Base-by-base conservation (phyloP, 495 filamentous ascomycete genomes). In the Pseudomonodictys pantanalensis region DNA sequence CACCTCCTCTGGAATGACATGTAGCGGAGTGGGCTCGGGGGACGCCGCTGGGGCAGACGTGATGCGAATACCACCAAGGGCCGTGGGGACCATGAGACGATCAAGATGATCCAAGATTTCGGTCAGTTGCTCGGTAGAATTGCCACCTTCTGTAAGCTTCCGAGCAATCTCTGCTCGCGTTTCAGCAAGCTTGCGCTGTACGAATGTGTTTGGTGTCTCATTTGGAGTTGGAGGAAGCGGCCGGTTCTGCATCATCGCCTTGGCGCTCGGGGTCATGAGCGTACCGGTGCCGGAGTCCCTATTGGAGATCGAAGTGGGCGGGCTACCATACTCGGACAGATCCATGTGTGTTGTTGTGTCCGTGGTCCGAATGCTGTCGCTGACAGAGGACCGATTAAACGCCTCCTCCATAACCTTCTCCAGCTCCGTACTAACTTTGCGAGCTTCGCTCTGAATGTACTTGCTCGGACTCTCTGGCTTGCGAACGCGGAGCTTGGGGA, bases 401-500 rank as follows among this genome's bases (percentile, higher is more conserved):
- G 91, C 91, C 62, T 91, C 89, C 58, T 88, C 85, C 62, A 83
- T 86, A n/a, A 85, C 80, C 60, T 83, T 81, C 56, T 81, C 81
- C 17, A 88, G 78, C 58, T 88, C 85, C 24, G 78, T 77, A 22
- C 85, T 87, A n/a, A 85, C 81, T 61, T 85, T 81, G 8, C 85
- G 74, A 24, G 83, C 78, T 52, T 87, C 85, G 42, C 80, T 82
- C 50, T 73, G 79, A 72, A 83, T 83, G n/a, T 78, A 72, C 23
- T 80, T 73, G 29, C 75, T 78, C 1, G 71, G 71, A 20, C 73
- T 76, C 2, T 75, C 69, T 3, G 75, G 57, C 51, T 75, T 83
- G 11, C 73, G 73, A 18, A 72, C 62, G 25, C 75, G 57, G 35
- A 72, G 23, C 7, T 52, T 30, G 8, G 63, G 54, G 10, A 63